phyloP scores from a whole-genome alignment of 2,329 filamentous ascomycete genomes.

The Thelonectria rubi region DNA sequence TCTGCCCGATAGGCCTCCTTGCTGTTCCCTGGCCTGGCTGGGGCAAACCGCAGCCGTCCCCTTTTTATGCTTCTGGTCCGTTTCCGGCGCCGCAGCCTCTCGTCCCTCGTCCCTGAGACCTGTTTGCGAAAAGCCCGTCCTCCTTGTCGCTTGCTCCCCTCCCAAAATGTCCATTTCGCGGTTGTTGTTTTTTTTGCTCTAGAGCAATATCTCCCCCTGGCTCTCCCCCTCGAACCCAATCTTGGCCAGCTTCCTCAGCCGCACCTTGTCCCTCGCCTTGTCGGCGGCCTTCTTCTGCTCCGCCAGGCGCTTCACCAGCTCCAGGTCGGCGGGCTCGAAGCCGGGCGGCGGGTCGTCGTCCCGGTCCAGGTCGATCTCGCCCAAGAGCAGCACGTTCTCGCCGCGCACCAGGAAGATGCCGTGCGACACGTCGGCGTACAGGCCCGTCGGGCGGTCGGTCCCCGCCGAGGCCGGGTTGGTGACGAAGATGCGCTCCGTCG shows the following conservation, averaged over 20 bases:
- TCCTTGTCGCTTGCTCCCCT: too few relatives aligned
- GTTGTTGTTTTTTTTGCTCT: conserved; percentile 13
- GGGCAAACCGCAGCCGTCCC: conserved; percentile 25
- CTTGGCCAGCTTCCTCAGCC: conserved; percentile 74
- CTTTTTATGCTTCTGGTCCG: background rate
- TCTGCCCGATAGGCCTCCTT: conserved; percentile 55
- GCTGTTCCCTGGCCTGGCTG: conserved; percentile 39
- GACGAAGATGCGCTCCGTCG: conserved; percentile 86
- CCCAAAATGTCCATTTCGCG: too few relatives aligned
- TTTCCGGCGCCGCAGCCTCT: background rate
- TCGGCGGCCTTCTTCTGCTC: conserved; percentile 75
- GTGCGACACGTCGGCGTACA: conserved; percentile 86
- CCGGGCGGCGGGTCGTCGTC: conserved; percentile 87
- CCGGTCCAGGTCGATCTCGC: conserved; percentile 95
- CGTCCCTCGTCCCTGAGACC: too few relatives aligned
- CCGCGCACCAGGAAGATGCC: conserved; percentile 93
- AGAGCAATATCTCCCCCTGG: conserved; percentile 77
- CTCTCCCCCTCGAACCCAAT: conserved; percentile 91
- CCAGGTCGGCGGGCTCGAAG: conserved; percentile 71
- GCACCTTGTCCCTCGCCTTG: conserved; percentile 77
- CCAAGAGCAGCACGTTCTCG: conserved; percentile 95
- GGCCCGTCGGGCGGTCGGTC: conserved; percentile 49
- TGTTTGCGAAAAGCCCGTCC: too few relatives aligned
- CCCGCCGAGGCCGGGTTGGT: conserved; percentile 54
- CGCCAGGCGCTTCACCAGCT: conserved; percentile 76